Base-by-base conservation (phyloP, 768 basidiomycete species). In the Suillus subaureus region DNA sequence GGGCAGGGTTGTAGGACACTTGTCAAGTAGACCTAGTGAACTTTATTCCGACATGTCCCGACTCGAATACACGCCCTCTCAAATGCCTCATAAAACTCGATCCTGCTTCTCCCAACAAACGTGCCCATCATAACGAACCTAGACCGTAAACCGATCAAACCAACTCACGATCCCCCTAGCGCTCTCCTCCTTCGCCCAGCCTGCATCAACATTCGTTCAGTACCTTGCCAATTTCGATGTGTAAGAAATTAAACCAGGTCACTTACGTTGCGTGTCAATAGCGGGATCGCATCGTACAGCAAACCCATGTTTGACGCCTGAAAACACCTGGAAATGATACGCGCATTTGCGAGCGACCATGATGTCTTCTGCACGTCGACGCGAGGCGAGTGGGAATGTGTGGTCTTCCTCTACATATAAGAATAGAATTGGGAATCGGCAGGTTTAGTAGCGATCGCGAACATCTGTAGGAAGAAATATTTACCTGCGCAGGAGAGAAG, bases 171-270 rank as follows among this genome's bases (percentile, higher is more conserved):
- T 77, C 31, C 81, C 80, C 3, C 79, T 77, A 2, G 85, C 85
- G 18, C 83, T 82, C 64, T 87, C 83, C 63, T 87, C 86, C 71
- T 86, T 87, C 4, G 84, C 84, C 85, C 85, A 87, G 23, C 85
- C 85, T 87, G 58, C 16, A 54, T 33, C 54, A 43, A 49, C 9
- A 16, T 16, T 28, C 9, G 12, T 11, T 42, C 37, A 45, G 35
- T n/a, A 13, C 13, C 39, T 52, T 26, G 7, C 9, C 21, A 13
- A 55, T 33, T 12, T 11, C n/a, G 40, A 33, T 8, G 21, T 26
- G 40, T 23, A 12, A 26, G 13, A 11, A 8, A 37, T 4, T 23
- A 40, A 23, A 33, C 4, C 43, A 11, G 39, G 1, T 37, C 5
- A 68, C 73, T n/a, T 45, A 74, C 74, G 71, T 42, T 74, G 57